Conservation (phyloP, 371 early-diverging fungal genomes). For the Mortierella sp. region DNA sequence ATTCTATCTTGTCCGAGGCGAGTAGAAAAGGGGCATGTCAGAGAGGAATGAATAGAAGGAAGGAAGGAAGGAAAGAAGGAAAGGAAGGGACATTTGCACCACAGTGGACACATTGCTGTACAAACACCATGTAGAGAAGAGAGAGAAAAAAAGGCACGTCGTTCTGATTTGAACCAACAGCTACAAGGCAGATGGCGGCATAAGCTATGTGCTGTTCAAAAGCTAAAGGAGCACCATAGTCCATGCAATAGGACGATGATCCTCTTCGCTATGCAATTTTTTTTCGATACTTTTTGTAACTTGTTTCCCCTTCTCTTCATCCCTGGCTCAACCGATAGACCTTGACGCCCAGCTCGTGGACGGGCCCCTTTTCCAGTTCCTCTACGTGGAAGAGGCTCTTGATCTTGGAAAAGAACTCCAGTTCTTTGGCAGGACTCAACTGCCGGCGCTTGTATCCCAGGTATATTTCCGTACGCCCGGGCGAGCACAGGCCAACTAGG, state of each 20-base stretch:
- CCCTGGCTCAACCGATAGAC: constrained; percentile 21
- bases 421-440: constrained; percentile 60
- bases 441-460: constrained; percentile 73
- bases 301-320: constrained; percentile 8
- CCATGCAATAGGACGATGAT: not conserved
- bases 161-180: not conserved
- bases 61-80: too few relatives aligned
- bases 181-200: not conserved
- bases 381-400: constrained; percentile 15
- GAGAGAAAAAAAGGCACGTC: not conserved
- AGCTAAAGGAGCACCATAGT: not conserved
- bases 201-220: not conserved
- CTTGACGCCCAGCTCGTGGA: constrained; percentile 22
- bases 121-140: not conserved
- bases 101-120: not conserved
- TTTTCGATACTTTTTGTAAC: not conserved
- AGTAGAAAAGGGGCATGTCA: constrained; percentile 17
- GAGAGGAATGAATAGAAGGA: not conserved
- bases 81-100: not conserved
- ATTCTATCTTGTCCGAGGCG: constrained; percentile 37
- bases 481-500: constrained; percentile 61
- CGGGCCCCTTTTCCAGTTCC: not conserved
- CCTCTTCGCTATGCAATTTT: not conserved
- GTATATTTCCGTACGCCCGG: constrained; percentile 62
- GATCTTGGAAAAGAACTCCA: constrained; percentile 61